Conservation (phyloP, 192 early-diverging fungal species). For the Gonapodya sp. region DNA sequence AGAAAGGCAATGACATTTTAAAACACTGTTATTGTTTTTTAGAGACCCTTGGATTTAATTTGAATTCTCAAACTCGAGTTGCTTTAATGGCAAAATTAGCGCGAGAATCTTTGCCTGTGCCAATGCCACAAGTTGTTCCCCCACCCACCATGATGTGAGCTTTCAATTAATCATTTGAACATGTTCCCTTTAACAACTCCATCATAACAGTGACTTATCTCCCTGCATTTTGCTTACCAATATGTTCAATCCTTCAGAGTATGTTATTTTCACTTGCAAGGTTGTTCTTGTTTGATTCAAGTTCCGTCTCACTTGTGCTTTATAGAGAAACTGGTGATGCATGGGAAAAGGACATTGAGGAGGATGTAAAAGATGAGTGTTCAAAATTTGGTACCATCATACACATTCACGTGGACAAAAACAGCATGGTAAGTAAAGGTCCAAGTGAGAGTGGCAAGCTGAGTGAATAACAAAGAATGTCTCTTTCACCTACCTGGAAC, state of each 20-base stretch:
- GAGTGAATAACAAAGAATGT: slow-evolving; percentile 9
- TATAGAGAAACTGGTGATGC: slow-evolving; percentile 66
- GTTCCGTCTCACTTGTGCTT: slow-evolving; percentile 7
- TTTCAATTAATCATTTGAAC: background rate
- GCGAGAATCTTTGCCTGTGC: slow-evolving; percentile 24
- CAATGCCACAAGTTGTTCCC: slow-evolving; percentile 16
- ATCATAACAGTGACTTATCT: slow-evolving; percentile 44
- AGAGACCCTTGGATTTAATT: slow-evolving; percentile 47
- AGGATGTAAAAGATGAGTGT: slow-evolving; percentile 79
- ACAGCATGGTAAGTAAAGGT: slow-evolving; percentile 48
- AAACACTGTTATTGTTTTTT: slow-evolving; percentile 21
- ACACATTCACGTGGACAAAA: slow-evolving; percentile 61
- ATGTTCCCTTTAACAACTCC: slow-evolving; percentile 27
- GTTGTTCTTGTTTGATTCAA: slow-evolving; percentile 6
- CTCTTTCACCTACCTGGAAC: slow-evolving; percentile 12
- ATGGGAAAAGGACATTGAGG: slow-evolving; percentile 77
- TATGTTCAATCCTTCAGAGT: slow-evolving; percentile 80
- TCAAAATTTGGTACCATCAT: slow-evolving; percentile 64
- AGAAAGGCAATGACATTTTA: slow-evolving; percentile 8
- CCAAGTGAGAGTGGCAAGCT: no score
- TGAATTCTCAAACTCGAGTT: slow-evolving; percentile 59
- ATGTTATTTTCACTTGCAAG: slow-evolving; percentile 23
- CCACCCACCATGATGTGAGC: slow-evolving; percentile 17
- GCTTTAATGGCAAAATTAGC: slow-evolving; percentile 78
- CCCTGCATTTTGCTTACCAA: slow-evolving; percentile 68